phyloP scores from a whole-genome alignment of 495 filamentous ascomycete genomes.

The Penicillium nucicola region DNA sequence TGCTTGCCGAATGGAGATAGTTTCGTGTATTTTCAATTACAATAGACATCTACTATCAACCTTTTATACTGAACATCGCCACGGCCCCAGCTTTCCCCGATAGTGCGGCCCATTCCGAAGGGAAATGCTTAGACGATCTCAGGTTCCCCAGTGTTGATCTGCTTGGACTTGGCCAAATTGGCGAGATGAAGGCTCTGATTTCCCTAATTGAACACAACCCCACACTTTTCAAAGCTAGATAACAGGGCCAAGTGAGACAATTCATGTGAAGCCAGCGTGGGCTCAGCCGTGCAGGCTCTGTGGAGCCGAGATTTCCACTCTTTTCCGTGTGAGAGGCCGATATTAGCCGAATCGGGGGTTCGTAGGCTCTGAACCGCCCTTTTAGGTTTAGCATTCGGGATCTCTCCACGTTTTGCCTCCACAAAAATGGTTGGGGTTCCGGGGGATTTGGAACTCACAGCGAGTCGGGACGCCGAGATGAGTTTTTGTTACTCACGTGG shows the following conservation, averaged over 20 bases:
- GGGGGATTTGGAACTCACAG: background rate
- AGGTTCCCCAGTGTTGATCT: conserved; percentile 1
- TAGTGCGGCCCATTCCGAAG: background rate
- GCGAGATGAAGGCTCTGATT: conserved; percentile 15
- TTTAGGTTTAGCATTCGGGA: conserved; percentile 6
- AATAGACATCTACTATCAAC: background rate
- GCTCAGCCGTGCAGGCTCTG: conserved; percentile 1
- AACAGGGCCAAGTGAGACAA: background rate
- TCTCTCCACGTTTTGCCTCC: conserved; percentile 19
- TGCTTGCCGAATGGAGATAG: background rate
- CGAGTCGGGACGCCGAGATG: conserved; percentile 24
- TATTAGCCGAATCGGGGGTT: background rate
- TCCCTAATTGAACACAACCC: conserved; percentile 6
- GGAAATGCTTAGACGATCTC: too few species aligned
- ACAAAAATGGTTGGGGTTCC: conserved; percentile 5
- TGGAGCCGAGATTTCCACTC: conserved; percentile 2
- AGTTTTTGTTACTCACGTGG: conserved; percentile 8
- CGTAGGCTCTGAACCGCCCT: conserved; percentile 11
- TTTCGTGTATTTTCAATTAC: background rate
- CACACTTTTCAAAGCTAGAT: background rate
- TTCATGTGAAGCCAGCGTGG: background rate
- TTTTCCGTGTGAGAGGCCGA: background rate
- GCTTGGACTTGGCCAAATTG: conserved; percentile 8
- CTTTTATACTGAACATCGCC: conserved; percentile 11
- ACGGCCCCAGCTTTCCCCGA: background rate